A percentile compares a stretch with the other conserved stretches of the same genome.
phyloP scores from a whole-genome alignment of 495 filamentous ascomycete species.

The Penicillium longicatenatum region DNA sequence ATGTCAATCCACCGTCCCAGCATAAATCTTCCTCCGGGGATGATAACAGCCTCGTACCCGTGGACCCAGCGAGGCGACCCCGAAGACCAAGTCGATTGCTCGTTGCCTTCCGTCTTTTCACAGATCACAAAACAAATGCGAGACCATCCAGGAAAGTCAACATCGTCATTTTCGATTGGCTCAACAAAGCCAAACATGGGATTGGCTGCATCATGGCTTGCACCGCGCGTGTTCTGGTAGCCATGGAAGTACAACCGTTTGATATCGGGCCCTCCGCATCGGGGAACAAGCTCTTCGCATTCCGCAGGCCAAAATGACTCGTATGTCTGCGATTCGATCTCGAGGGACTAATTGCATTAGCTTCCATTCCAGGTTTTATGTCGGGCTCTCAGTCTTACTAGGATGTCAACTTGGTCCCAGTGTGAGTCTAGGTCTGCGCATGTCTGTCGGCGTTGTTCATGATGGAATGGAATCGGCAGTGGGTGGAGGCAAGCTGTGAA shows the following conservation, averaged over 20 bases:
- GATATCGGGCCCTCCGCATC: background rate
- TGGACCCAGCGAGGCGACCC: slow-evolving; percentile 27
- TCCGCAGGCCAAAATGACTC: slow-evolving; percentile 27
- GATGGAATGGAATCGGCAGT: slow-evolving; percentile 12
- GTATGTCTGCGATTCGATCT: slow-evolving; percentile 12
- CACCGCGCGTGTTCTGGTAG: slow-evolving; percentile 9
- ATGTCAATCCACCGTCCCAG: slow-evolving; percentile 51
- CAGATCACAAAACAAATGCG: slow-evolving; percentile 46
- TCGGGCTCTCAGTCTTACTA: slow-evolving; percentile 32
- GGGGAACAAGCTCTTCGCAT: slow-evolving; percentile 27
- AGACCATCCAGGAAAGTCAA: slow-evolving; percentile 39
- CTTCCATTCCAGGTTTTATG: background rate
- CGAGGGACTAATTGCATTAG: slow-evolving; percentile 25
- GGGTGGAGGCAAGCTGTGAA: slow-evolving; percentile 38
- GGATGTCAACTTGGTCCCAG: slow-evolving; percentile 19
- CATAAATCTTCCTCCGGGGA: slow-evolving; percentile 51
- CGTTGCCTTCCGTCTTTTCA: slow-evolving; percentile 4
- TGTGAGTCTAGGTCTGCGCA: slow-evolving; percentile 34
- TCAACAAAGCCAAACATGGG: slow-evolving; percentile 37
- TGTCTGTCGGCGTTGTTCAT: slow-evolving; percentile 24
- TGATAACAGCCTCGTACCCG: slow-evolving; percentile 51
- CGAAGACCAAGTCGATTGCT: slow-evolving; percentile 2
- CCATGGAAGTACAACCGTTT: slow-evolving; percentile 24
- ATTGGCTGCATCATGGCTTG: slow-evolving; percentile 6
- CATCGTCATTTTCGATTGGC: slow-evolving; percentile 24